Conservation (phyloP, 305 asterid genomes). For the Solanum chacoense region DNA sequence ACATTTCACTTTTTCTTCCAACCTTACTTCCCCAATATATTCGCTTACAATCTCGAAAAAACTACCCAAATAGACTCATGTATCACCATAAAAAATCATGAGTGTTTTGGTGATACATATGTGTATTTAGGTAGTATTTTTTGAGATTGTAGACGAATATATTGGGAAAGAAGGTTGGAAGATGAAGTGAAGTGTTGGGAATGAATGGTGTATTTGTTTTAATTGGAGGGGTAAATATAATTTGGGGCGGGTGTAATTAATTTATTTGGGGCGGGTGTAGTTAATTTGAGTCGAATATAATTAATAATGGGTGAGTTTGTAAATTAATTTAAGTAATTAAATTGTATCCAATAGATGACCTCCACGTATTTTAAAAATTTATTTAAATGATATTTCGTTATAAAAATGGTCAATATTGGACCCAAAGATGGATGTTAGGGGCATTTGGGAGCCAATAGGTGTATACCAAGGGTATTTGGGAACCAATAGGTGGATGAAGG, state of each 20-base stretch:
- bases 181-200: neutral
- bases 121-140: neutral
- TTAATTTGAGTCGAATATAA: neutral
- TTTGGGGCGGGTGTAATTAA: neutral
- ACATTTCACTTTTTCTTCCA: no score
- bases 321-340: neutral
- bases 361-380: neutral
- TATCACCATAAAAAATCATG: no score
- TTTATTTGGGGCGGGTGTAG: neutral
- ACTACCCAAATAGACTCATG: no score
- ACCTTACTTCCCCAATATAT: no score
- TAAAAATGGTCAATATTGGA: neutral
- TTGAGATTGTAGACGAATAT: neutral
- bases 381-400: neutral
- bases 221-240: neutral
- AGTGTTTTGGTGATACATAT: neutral
- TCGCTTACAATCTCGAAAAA: no score
- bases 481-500: neutral
- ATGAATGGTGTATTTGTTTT: neutral
- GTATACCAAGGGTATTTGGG: neutral
- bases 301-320: neutral
- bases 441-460: neutral
- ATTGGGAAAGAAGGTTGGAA: neutral
- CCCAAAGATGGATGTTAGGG: neutral
- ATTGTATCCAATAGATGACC: neutral